A percentile compares a stretch with the other conserved stretches of the same genome.
Conservation (phyloP, 352 stramenopile genomes). For the Pythium aquatile region DNA sequence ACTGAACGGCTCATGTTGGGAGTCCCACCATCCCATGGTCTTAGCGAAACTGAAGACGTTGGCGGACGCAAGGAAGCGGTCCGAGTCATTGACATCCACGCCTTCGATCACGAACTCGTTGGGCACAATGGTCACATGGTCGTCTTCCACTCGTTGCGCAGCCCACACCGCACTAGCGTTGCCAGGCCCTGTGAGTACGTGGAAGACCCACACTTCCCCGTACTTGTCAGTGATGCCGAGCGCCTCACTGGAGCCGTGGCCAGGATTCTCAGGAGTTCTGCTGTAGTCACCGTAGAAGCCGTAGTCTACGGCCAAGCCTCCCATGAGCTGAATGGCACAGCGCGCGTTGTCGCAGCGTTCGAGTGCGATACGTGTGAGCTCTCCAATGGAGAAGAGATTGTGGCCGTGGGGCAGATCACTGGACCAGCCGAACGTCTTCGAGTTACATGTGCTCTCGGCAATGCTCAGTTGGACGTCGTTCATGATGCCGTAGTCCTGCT, state of each 20-base stretch:
- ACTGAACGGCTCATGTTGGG: constrained; percentile 46
- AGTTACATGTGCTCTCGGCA: constrained; percentile 92
- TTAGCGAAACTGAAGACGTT: constrained; percentile 85
- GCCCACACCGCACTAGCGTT: constrained; percentile 91
- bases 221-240: constrained; percentile 86
- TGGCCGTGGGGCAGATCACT: constrained; percentile 56
- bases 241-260: constrained; percentile 76
- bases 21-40: constrained; percentile 86
- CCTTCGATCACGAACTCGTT: constrained; percentile 94
- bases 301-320: constrained; percentile 87
- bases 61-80: constrained; percentile 86
- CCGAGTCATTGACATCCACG: constrained; percentile 71
- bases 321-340: constrained; percentile 89
- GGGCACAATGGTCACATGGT: constrained; percentile 88
- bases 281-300: constrained; percentile 94
- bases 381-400: constrained; percentile 89
- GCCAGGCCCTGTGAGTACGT: constrained; percentile 89
- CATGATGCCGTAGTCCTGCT: constrained; percentile 94
- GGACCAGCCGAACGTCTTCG: constrained; percentile 76
- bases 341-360: constrained; percentile 84
- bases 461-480: constrained; percentile 95
- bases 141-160: constrained; percentile 89
- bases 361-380: constrained; percentile 89
- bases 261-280: constrained; percentile 49
- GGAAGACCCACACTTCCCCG: constrained; percentile 94